These are phyloP conservation scores for Arthroderma sp. DNA, from an alignment of 2,329 filamentous ascomycete species.

Conservation along the genomic window DNA sequence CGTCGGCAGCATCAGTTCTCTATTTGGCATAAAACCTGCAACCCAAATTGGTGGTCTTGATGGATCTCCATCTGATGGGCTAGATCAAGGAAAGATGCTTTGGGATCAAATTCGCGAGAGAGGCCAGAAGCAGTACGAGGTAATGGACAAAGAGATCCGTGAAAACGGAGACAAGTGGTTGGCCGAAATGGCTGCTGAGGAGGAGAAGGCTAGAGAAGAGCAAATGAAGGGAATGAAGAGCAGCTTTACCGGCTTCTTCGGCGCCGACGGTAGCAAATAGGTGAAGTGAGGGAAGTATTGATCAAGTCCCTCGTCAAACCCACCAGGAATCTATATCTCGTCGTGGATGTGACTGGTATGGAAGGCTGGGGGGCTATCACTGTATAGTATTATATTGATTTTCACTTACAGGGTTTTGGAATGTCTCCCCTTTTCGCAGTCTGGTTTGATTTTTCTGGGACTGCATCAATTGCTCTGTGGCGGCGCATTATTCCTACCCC, in stretches of 20 bases:
- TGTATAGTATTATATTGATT: too few relatives aligned
- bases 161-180: conserved; percentile 93
- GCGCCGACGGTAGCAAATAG: conserved; percentile 13
- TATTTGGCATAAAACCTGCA: conserved; percentile 64
- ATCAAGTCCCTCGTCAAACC: too few relatives aligned
- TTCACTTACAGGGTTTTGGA: too few relatives aligned
- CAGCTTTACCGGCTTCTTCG: conserved; percentile 50
- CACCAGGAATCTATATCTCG: too few relatives aligned
- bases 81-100: conserved; percentile 90
- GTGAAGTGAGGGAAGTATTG: too few relatives aligned
- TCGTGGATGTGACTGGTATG: too few relatives aligned
- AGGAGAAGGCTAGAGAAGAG: conserved; percentile 82
- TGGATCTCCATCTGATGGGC: conserved; percentile 54
- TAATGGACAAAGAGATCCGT: conserved; percentile 77
- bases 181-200: conserved; percentile 76
- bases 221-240: conserved; percentile 86
- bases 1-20: conserved; percentile 54
- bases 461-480: too few relatives aligned
- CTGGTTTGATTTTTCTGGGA: too few relatives aligned
- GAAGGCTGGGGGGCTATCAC: too few relatives aligned
- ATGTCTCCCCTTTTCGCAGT: too few relatives aligned
- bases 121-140: conserved; percentile 78
- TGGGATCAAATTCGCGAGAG: conserved; percentile 88
- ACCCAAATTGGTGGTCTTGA: conserved; percentile 49
- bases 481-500: too few relatives aligned